phyloP scores from a whole-genome alignment of 225 moss, liverwort and hornwort genomes.

The Marchantia paleacea region DNA sequence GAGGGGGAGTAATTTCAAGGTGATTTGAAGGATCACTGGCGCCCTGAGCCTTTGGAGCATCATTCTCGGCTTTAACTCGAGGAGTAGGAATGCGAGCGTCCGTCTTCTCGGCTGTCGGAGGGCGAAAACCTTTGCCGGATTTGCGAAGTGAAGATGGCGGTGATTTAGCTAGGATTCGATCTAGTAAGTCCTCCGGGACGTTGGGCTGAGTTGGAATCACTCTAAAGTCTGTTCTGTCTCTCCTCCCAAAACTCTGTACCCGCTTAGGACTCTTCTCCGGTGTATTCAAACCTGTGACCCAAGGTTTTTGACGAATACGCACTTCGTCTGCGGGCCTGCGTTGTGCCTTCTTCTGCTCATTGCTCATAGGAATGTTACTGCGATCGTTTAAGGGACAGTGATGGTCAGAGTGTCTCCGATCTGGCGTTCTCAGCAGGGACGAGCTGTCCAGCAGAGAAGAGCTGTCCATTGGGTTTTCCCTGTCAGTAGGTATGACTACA shows the following conservation, averaged over 20 bases:
- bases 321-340: slow-evolving; percentile 12
- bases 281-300: slow-evolving; percentile 18
- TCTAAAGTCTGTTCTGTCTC: slow-evolving; percentile 27
- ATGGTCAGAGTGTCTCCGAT: slow-evolving; percentile 26
- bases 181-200: slow-evolving; percentile 16
- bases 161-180: slow-evolving; percentile 12
- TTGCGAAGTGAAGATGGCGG: slow-evolving; percentile 27
- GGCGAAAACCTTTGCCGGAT: slow-evolving; percentile 6
- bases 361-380: slow-evolving; percentile 33
- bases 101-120: slow-evolving; percentile 21
- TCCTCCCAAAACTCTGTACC: slow-evolving; percentile 27
- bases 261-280: slow-evolving; percentile 28
- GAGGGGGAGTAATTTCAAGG: slow-evolving; percentile 6
- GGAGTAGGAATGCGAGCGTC: slow-evolving; percentile 11
- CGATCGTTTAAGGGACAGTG: slow-evolving; percentile 44
- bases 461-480: slow-evolving; percentile 31
- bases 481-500: slow-evolving; percentile 20
- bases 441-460: slow-evolving; percentile 13
- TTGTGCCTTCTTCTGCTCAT: slow-evolving; percentile 1
- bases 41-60: background rate
- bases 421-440: slow-evolving; percentile 19
- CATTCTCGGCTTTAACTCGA: slow-evolving; percentile 12
- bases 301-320: background rate
- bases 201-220: slow-evolving; percentile 7
- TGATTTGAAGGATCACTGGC: slow-evolving; percentile 21